Evolutionary conservation across 73 alveolate genomes (phyloP).

Genomic region (Paramecium biaurelia): DNA sequence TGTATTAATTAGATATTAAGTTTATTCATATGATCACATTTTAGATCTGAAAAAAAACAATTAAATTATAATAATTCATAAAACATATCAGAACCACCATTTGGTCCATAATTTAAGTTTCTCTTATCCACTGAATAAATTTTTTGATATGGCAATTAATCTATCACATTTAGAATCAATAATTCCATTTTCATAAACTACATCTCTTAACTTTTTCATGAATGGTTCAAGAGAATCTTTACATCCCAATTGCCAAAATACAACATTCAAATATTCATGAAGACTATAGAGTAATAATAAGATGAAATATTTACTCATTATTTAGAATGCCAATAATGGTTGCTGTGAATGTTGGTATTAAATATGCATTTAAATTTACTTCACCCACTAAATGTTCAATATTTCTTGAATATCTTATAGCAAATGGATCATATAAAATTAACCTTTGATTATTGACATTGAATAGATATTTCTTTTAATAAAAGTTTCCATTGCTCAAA

Average conservation of each 20-base stretch:
- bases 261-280: background rate
- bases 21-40: background rate
- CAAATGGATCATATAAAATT: background rate
- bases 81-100: slow-evolving; percentile 19
- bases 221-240: slow-evolving; percentile 7
- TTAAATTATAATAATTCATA: background rate
- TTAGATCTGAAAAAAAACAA: background rate
- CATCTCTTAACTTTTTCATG: background rate
- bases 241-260: background rate
- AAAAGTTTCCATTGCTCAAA: slow-evolving; percentile 28
- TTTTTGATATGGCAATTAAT: background rate
- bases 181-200: background rate
- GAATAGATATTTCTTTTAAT: background rate
- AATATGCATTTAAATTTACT: background rate
- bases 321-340: background rate
- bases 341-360: slow-evolving; percentile 17
- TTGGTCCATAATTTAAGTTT: background rate
- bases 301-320: background rate
- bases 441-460: background rate
- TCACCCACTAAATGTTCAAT: slow-evolving; percentile 8
- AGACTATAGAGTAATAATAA: background rate
- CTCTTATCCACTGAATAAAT: background rate
- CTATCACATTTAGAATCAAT: slow-evolving; percentile 1
- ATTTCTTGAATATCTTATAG: slow-evolving; percentile 29
- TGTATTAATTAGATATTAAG: background rate